A percentile compares a stretch with the other conserved stretches of the same genome.
Conservation (phyloP, 164 flowering plant genomes). For the Umbilicus rupestris region DNA sequence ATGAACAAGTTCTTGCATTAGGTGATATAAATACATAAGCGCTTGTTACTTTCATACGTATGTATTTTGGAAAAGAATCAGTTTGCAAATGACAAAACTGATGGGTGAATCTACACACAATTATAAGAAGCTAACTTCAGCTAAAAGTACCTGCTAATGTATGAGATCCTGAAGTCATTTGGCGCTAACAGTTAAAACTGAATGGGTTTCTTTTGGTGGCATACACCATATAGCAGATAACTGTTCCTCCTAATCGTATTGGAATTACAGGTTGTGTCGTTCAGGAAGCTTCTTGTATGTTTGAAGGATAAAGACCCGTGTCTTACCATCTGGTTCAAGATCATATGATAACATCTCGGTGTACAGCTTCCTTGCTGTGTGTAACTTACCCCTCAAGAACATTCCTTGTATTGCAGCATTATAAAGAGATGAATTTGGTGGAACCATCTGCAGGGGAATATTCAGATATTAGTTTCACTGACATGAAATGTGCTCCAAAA, state of each 20-base stretch:
- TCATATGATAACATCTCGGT: constrained; percentile 44
- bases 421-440: constrained; percentile 53
- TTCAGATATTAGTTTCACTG: background rate
- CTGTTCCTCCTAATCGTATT: background rate
- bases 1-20: too few species aligned
- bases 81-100: background rate
- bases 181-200: background rate
- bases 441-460: constrained; percentile 26
- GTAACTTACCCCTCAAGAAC: constrained; percentile 50
- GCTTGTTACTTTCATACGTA: background rate
- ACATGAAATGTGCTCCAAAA: background rate
- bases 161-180: background rate
- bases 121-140: background rate
- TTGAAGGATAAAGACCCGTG: constrained; percentile 77
- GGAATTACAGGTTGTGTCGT: background rate
- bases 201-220: background rate
- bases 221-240: background rate
- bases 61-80: background rate
- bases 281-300: constrained; percentile 9
- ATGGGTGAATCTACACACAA: too few species aligned
- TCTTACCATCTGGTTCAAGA: constrained; percentile 75
- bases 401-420: constrained; percentile 73
- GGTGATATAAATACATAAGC: too few species aligned
- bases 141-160: background rate
- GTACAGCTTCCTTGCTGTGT: constrained; percentile 54